Base-by-base conservation (phyloP, 192 early-diverging fungal species). In the Coemansia brasiliensis region DNA sequence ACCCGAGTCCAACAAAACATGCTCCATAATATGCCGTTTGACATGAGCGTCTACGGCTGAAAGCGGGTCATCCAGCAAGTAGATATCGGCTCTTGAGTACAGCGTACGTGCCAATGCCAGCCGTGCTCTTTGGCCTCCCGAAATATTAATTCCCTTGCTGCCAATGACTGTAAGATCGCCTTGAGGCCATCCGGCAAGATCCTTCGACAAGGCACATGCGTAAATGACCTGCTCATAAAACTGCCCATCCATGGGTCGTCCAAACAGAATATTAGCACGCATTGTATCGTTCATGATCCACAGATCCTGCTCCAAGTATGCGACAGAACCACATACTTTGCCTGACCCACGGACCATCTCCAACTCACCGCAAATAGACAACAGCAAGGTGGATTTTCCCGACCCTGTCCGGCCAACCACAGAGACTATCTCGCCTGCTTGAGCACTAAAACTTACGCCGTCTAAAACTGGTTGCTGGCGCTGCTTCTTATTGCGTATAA, bases 231-330 rank as follows among this genome's bases (percentile, higher is more conserved):
- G 80, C 49, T 81, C 64, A 77, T 88, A 92, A 11, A 59, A 70
- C 45, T 59, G 51, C 15, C 59, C 57, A 44, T 95, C 82, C 39
- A 75, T 86, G 1, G 64, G 46, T 6, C 78, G 82, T 0, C 92
- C 90, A 76, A 95, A 92, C 24, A 92, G 39, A 74, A 93, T 86
- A 57, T 95, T 95, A 6, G 86, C 86, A 16, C 84, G 81, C n/a
- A 93, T 66, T 1, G 89, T 86, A 37, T 65, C 64, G 52, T 77
- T 70, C 60, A 70, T 66, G 17, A 77, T 70, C 53, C 52, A 55
- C 3, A 62, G 57, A 1, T 54, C 17, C 25, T 77, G 74, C 41
- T 59, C 61, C 18, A 67, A 13, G n/a, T 67, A 63, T 3, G 63
- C 74, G 26, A 77, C 52, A 1, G 24, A 38, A 0, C 74, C 74